Evolutionary conservation across 345 rosid genomes (phyloP), one percentile per base, ranked within the genome.

Genomic region (Rhodamnia argentea): DNA sequence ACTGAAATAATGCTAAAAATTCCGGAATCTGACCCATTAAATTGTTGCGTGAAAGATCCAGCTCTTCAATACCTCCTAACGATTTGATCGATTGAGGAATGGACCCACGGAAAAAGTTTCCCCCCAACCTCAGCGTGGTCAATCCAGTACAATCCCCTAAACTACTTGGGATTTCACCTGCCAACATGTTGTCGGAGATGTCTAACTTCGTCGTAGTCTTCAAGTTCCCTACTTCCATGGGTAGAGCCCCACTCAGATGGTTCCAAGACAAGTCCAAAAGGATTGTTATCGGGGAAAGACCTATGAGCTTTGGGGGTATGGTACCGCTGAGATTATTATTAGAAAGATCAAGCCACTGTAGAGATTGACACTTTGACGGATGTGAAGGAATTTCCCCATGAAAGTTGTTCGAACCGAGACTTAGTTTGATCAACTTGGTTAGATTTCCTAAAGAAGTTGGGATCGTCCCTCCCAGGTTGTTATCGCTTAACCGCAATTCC

Each of bases 191-290:
- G 76, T 64, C 0, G 1, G 1, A 64, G 22, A 64, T 64, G 76
- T 16, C 1, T 5, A 64, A 15, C 0, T 0, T 0, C 0, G 42
- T 64, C 8, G 29, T 1, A 29, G 42, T 29, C 0, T 8, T 84
- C 58, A 88, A 59, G 82, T 78, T 84, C 16, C 83, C 60, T 7
- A 86, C 27, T 40, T 87, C 62, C 23, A 4, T 13, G 56, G 90
- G 86, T 47, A 88, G 5, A 12, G 6, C 0, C 24, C 88, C 90
- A 4, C 82, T 83, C 1, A 88, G 16, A 24, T 2, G 27, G 87
- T 88, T 88, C 0, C 2, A 32, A 10, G 60, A 57, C 23, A 88
- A 52, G 82, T 22, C 53, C 7, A 86, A 1, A 7, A 0, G 0
- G 42, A 29, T 15, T 29, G 75, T 29, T 62, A 44, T 29, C 1